Evolutionary conservation across 1,284 basidiomycete genomes (phyloP), one percentile per base, ranked within the genome.

Genomic region (Malassezia japonica): DNA sequence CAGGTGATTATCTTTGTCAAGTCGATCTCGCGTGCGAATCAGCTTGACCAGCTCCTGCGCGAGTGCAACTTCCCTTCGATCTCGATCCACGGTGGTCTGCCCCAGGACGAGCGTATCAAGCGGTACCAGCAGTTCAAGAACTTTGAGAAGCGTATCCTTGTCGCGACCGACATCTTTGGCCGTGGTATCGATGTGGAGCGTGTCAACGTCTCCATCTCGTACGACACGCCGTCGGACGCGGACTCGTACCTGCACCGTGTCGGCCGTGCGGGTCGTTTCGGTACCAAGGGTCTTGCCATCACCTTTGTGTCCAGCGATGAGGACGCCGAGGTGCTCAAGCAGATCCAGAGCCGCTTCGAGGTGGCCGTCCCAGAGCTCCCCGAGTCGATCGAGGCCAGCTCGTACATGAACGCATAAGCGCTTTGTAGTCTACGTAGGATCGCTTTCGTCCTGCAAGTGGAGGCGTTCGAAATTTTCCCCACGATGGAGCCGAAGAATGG

Each of bases 1-100:
- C 94, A 99, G 76, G 94, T 99, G 64, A 92, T 95, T 62, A 99
- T 98, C 68, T 99, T 99, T 65, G 94, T 98, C 63, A 98, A 96
- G 76, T 95, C 91, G 8, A 90, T 96, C 44, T 85, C 86, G 28
- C 85, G 94, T 57, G 94, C 94, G 2, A 91, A 91, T 54, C 89
- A 96, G 75, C 78, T 99, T 59, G 92, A 99, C 78, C 89, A 91
- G 75, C 79, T 99, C 13, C 78, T 99, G 37, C 86, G 91, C 36
- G 90, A 91, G 47, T 98, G 92, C 79, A 95, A 94, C 76, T 98
- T 99, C 80, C 94, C 94, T 1, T 88, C 85, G 71, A 98, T 99
- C 72, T 86, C 83, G 67, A 96, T 99, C 61, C 94, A 98, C 75
- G 96, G 91, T 31, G 89, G 85, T 29, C 78, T 99, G 29, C 79